These are phyloP conservation scores for Neoboletus brunneissimus DNA, from an alignment of 768 basidiomycete species.

Conservation along the genomic window DNA sequence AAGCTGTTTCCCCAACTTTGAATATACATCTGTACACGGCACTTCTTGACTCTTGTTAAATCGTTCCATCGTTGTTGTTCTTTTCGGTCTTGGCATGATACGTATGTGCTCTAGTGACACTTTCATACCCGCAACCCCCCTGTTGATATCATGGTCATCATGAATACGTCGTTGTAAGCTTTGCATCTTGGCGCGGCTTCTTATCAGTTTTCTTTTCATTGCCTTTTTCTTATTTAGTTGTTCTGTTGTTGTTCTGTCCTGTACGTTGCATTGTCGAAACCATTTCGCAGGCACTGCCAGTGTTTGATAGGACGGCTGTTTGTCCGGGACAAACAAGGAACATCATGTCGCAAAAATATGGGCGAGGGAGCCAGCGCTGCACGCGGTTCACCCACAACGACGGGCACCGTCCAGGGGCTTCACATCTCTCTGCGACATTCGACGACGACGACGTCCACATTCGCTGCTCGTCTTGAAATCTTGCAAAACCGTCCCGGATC, in stretches of 20 bases:
- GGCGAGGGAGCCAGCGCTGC: conserved; percentile 18
- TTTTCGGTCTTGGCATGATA: conserved; percentile 6
- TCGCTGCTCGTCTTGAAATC: conserved; percentile 49
- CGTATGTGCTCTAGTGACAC: conserved; percentile 12
- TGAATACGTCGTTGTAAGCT: conserved; percentile 10
- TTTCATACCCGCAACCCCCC: conserved; percentile 11
- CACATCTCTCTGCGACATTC: background rate
- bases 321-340: conserved; percentile 34
- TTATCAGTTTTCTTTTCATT: background rate
- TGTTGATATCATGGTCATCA: conserved; percentile 6
- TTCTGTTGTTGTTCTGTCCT: conserved; percentile 1
- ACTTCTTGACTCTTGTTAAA: conserved; percentile 4
- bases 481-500: conserved; percentile 61
- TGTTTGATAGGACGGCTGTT: conserved; percentile 23
- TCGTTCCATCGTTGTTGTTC: conserved; percentile 3
- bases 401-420: conserved; percentile 10
- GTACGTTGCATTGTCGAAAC: background rate
- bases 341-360: conserved; percentile 39
- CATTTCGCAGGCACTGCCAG: background rate
- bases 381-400: conserved; percentile 26
- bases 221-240: background rate
- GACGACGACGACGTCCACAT: conserved; percentile 1
- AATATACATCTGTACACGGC: conserved; percentile 51
- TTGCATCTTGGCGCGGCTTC: background rate
- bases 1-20: conserved; percentile 72